Percentiles rank a stretch among this genome's conserved stretches.
phyloP scores from a whole-genome alignment of 805 yeast species.

The Teunomyces panamensis region DNA sequence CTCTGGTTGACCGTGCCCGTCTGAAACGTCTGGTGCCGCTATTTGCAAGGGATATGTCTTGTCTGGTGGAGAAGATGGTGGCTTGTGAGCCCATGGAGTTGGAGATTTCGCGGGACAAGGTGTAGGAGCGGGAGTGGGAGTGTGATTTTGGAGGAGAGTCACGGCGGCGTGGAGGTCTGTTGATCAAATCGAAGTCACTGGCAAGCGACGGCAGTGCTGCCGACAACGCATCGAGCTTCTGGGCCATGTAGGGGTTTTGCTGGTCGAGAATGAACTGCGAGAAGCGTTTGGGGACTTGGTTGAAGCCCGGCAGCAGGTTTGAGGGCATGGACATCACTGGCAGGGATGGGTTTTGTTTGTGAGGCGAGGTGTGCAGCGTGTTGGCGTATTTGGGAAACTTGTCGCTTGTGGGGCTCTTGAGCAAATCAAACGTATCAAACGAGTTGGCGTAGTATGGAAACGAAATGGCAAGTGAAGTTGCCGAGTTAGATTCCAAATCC shows the following conservation, averaged over 20 bases:
- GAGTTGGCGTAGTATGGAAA: slow-evolving; percentile 24
- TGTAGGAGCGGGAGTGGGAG: background rate
- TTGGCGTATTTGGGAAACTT: slow-evolving; percentile 22
- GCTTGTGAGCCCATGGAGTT: slow-evolving; percentile 43
- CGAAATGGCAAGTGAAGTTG: slow-evolving; percentile 26
- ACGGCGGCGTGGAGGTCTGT: slow-evolving; percentile 2
- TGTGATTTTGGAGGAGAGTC: slow-evolving; percentile 2
- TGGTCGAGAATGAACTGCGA: slow-evolving; percentile 41
- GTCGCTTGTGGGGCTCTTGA: slow-evolving; percentile 9
- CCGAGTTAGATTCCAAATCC: slow-evolving; percentile 24
- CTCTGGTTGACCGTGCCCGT: background rate
- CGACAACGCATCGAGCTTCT: slow-evolving; percentile 19
- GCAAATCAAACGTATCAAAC: slow-evolving; percentile 25
- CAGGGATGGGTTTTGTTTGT: background rate
- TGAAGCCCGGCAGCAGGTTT: slow-evolving; percentile 13
- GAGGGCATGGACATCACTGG: slow-evolving; percentile 1
- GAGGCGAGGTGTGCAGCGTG: slow-evolving; percentile 12
- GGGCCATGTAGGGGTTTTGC: slow-evolving; percentile 18
- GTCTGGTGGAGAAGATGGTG: slow-evolving; percentile 42
- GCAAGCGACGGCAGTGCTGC: slow-evolving; percentile 10
- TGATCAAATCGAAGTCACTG: slow-evolving; percentile 7
- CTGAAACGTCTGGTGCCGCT: background rate
- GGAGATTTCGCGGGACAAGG: slow-evolving; percentile 26
- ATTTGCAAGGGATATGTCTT: background rate
- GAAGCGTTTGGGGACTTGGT: slow-evolving; percentile 40